Conservation (phyloP, 768 basidiomycete species). For the Boletus rubescentipes region DNA sequence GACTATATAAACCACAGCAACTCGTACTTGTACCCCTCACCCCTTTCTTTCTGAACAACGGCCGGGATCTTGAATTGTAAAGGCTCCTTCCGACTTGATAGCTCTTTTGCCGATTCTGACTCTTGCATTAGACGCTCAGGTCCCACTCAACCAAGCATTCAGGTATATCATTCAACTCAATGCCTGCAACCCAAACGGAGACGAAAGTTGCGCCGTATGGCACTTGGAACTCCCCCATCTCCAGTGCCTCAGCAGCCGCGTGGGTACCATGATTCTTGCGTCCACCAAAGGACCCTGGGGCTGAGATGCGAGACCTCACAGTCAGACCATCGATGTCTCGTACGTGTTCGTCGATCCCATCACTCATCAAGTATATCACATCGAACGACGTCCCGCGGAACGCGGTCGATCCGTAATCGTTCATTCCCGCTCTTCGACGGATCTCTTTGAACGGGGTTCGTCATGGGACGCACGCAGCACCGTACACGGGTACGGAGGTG, state of each 20-base stretch:
- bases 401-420: conserved; percentile 1
- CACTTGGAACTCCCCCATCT: background rate
- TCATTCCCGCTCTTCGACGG: background rate
- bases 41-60: too few relatives aligned
- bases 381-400: conserved; percentile 1
- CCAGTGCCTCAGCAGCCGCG: background rate
- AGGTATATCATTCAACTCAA: background rate
- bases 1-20: too few relatives aligned
- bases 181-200: background rate
- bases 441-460: background rate
- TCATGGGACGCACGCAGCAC: background rate
- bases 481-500: conserved; percentile 1
- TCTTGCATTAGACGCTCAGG: too few relatives aligned
- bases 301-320: background rate
- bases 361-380: background rate
- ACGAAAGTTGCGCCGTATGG: background rate
- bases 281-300: background rate
- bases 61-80: too few relatives aligned
- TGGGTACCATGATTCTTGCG: background rate
- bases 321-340: background rate
- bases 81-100: too few relatives aligned
- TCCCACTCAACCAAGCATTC: too few relatives aligned
- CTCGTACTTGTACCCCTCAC: too few relatives aligned
- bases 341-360: conserved; percentile 1
- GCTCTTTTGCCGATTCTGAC: too few relatives aligned